Evolutionary conservation across 2,329 filamentous ascomycete genomes (phyloP).

Genomic region (Malbranchea cinnamomea): DNA sequence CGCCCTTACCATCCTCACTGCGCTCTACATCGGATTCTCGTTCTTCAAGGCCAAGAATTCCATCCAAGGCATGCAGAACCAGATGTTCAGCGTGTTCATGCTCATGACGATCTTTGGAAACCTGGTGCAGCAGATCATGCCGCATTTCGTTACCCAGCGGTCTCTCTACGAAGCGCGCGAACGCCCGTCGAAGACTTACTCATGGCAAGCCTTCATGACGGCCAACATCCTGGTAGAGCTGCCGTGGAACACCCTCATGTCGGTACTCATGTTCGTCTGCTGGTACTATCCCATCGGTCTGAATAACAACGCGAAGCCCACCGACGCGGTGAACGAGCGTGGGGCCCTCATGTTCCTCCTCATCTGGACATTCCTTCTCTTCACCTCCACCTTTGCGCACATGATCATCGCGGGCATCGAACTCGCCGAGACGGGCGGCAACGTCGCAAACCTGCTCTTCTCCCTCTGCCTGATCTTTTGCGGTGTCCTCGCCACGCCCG

Average conservation of each 20-base stretch:
- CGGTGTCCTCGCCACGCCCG: slow-evolving; percentile 35
- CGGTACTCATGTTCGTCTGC: slow-evolving; percentile 45
- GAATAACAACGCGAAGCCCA: slow-evolving; percentile 27
- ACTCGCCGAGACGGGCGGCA: slow-evolving; percentile 51
- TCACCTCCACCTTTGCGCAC: slow-evolving; percentile 55
- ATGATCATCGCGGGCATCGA: slow-evolving; percentile 58
- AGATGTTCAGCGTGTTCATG: slow-evolving; percentile 84
- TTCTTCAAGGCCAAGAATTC: slow-evolving; percentile 63
- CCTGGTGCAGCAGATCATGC: slow-evolving; percentile 39
- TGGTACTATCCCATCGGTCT: slow-evolving; percentile 52
- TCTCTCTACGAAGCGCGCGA: slow-evolving; percentile 46
- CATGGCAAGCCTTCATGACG: slow-evolving; percentile 51
- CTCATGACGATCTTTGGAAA: slow-evolving; percentile 63
- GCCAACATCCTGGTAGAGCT: slow-evolving; percentile 59
- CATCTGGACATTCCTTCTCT: slow-evolving; percentile 51
- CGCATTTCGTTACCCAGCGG: slow-evolving; percentile 42
- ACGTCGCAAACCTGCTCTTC: slow-evolving; percentile 45
- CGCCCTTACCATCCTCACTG: slow-evolving; percentile 47
- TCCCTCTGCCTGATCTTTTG: slow-evolving; percentile 47
- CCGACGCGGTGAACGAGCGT: slow-evolving; percentile 31
- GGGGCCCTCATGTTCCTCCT: slow-evolving; percentile 52
- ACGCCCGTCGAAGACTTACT: slow-evolving; percentile 53
- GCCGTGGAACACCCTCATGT: slow-evolving; percentile 48
- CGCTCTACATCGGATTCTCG: slow-evolving; percentile 66
- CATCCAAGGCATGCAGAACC: slow-evolving; percentile 70